phyloP scores from a whole-genome alignment of 2,329 filamentous ascomycete genomes.

The Arthrinium phaeospermum region DNA sequence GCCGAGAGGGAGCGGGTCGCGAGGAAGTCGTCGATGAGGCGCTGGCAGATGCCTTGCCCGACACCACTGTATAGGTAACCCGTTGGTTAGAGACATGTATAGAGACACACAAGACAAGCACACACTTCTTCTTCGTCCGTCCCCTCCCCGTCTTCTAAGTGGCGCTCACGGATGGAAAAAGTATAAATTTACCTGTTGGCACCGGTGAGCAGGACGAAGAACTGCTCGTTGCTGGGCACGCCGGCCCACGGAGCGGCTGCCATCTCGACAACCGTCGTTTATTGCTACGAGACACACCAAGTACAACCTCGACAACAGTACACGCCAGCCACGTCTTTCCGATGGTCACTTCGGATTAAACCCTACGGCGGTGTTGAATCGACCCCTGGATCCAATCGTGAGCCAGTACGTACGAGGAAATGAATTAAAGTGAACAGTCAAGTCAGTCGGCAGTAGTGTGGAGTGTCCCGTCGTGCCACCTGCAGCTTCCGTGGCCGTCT shows the following conservation, averaged over 20 bases:
- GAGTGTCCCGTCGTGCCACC: slow-evolving; percentile 14
- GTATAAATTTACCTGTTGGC: slow-evolving; percentile 38
- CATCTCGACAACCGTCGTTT: slow-evolving; percentile 26
- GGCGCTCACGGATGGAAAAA: slow-evolving; percentile 19
- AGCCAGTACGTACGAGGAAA: slow-evolving; percentile 5
- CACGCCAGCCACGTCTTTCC: background rate
- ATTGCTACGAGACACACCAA: background rate
- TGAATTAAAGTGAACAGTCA: background rate
- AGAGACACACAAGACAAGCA: background rate
- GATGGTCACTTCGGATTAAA: background rate
- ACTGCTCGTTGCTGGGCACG: slow-evolving; percentile 39
- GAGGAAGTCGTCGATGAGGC: slow-evolving; percentile 90
- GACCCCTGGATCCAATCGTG: background rate
- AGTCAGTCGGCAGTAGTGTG: slow-evolving; percentile 2
- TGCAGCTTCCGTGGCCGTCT: background rate
- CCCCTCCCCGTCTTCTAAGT: background rate
- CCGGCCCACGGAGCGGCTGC: slow-evolving; percentile 38
- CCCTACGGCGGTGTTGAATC: background rate
- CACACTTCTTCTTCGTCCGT: slow-evolving; percentile 15
- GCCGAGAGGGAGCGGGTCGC: slow-evolving; percentile 67
- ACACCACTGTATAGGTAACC: slow-evolving; percentile 68
- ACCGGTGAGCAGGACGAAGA: slow-evolving; percentile 40
- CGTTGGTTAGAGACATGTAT: slow-evolving; percentile 11
- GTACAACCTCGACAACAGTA: background rate
- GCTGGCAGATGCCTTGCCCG: slow-evolving; percentile 81